Evolutionary conservation across 1,284 basidiomycete species (phyloP).

Genomic region (Cutaneotrichosporon cutaneum): DNA sequence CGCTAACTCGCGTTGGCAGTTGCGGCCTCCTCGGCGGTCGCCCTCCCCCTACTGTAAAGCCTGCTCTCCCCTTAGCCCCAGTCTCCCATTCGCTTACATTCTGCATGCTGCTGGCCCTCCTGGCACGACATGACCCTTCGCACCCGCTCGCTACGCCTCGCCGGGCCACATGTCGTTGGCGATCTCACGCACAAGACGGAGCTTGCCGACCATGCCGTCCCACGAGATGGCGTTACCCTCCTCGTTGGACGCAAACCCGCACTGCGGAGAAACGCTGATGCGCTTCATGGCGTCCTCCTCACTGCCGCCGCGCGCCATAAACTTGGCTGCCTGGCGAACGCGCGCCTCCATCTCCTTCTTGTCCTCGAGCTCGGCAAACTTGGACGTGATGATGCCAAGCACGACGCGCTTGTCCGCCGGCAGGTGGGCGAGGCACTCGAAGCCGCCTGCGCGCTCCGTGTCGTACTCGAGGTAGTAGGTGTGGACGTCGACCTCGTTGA

Average conservation of each 20-base stretch:
- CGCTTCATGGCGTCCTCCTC: constrained; percentile 34
- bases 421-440: constrained; percentile 65
- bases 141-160: constrained; percentile 15
- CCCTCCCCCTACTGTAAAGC: too few species aligned
- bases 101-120: too few species aligned
- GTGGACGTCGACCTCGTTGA: constrained; percentile 70
- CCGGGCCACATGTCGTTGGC: constrained; percentile 42
- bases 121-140: too few species aligned
- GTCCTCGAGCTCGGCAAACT: constrained; percentile 66
- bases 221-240: constrained; percentile 41
- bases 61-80: too few species aligned
- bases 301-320: constrained; percentile 41
- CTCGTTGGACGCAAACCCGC: constrained; percentile 36
- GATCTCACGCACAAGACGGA: constrained; percentile 36
- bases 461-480: constrained; percentile 76
- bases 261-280: constrained; percentile 41
- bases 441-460: constrained; percentile 68
- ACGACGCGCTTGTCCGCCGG: constrained; percentile 66
- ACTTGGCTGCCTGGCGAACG: constrained; percentile 64
- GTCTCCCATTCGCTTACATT: background rate
- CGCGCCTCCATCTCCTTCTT: constrained; percentile 61
- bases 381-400: constrained; percentile 71
- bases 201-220: constrained; percentile 43
- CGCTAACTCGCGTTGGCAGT: too few species aligned
- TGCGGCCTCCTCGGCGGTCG: too few species aligned